Base-by-base conservation (phyloP, 2,329 filamentous ascomycete genomes). In the Massarina eburnea region DNA sequence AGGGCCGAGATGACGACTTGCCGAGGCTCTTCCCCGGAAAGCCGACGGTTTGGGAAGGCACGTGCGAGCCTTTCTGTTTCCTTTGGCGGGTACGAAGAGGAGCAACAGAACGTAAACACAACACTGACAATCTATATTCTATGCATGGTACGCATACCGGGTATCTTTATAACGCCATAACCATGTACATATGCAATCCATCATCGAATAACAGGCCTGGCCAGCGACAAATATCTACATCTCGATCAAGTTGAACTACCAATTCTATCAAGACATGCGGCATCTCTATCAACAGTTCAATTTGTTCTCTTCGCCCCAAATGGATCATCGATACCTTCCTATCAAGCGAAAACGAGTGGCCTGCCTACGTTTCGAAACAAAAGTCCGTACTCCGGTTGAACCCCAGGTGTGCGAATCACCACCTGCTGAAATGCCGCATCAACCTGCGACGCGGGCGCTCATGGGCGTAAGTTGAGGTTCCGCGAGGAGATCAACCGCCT, bases 381-480 rank as follows among this genome's bases (percentile, higher is more conserved):
- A 14, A 30, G 27, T 30, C 27, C 27, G 27, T 30, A 30, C 12
- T 30, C 27, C 27, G 27, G 33, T 19, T 10, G 19, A 35, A 35
- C 33, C 8, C 15, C 6, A 19, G 8, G 8, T 17, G 33, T 21
- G 12, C 15, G 12, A 33, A 7, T 18, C 15, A 35, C 15, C 5
- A 21, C 12, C 27, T 30, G 27, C 5, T 30, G 27, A 30, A 5
- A 6, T 30, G 39, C 39, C 32, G 36, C 29, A 45, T 43, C 30
- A 43, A 32, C n/a, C 35, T 15, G 46, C 48, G 32, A 68, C 61
- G 27, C 66, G 66, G 36, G 63, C 58, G 41, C 62, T 59, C 66
- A 68, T 68, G 38, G 57, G 50, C 41, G 54, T 48, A 29, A 65
- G 55, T 30, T 64, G 62, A 37, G 57, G 57, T 45, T 68, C 64